Percentiles rank a stretch among this genome's conserved stretches.
phyloP scores from a whole-genome alignment of 441 rosid species.

The Gossypium laxum region DNA sequence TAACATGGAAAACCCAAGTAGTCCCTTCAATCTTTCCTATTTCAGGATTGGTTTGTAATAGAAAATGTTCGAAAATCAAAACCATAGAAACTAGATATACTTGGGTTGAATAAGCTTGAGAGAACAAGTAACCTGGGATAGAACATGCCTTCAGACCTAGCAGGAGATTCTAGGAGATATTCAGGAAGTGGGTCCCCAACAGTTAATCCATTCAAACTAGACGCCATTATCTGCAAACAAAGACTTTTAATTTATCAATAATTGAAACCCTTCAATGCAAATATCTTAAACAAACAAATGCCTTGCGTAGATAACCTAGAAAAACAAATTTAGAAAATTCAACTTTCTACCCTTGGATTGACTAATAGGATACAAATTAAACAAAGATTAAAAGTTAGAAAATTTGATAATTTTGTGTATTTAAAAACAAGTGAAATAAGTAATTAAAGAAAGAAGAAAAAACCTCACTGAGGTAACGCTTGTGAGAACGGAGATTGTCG shows the following conservation, averaged over 20 bases:
- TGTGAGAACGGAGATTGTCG: slow-evolving; percentile 83
- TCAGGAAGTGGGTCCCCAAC: slow-evolving; percentile 81
- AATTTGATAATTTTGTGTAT: background rate
- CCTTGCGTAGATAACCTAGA: background rate
- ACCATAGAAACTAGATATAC: too few relatives aligned
- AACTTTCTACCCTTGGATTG: background rate
- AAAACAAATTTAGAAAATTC: background rate
- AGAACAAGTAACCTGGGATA: slow-evolving; percentile 36
- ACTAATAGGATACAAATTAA: background rate
- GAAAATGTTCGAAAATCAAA: background rate
- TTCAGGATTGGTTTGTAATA: background rate
- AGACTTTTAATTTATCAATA: background rate
- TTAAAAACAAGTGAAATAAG: background rate
- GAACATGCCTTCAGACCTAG: slow-evolving; percentile 51
- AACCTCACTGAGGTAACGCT: slow-evolving; percentile 92
- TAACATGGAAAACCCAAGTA: background rate
- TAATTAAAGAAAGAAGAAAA: too few relatives aligned
- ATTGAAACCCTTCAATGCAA: slow-evolving; percentile 3
- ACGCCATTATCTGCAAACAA: slow-evolving; percentile 71
- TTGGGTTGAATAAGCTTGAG: background rate
- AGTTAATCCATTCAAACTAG: slow-evolving; percentile 83
- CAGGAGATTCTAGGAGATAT: slow-evolving; percentile 74
- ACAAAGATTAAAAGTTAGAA: background rate
- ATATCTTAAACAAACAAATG: background rate
- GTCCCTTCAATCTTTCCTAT: background rate